Evolutionary conservation across 139 green algal species (phyloP), one percentile per base, ranked within the genome.

Genomic region (Tetradesmus obliquus): DNA sequence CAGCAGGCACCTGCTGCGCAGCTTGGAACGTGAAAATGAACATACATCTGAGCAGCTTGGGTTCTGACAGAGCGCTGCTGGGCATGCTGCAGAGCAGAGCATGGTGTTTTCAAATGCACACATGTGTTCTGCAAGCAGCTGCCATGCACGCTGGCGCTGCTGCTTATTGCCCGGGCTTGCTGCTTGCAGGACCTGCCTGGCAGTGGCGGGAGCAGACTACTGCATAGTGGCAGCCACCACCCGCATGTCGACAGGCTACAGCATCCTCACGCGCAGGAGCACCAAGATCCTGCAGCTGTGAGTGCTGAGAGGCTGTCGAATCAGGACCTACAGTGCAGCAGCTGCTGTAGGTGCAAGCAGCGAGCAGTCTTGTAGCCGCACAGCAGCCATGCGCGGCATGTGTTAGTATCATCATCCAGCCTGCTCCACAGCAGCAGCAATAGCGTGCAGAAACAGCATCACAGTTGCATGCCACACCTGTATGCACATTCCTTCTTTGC

Each of bases 171-270:
- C 24, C 13, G 71, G 6, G 76, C 20, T 51, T 53, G n/a, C 8
- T 82, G 76, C 76, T 57, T 80, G 95, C 92, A 98, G 98, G 85
- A 99, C 97, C 0, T 94, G 95, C 17, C 93, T 99, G 22, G 98
- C 98, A 9, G 97, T 99, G 1, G 98, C 98, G 9, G 98, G 98
- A 0, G 93, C 97, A 57, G 97, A 99, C 90, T 99, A 99, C 95
- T 99, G 97, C 94, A 97, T 99, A 20, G 95, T 99, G 1, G 98
- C 98, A 19, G 97, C 93, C 12, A 98, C 96, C 94, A 99, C 97
- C 0, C 96, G 98, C 17, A 95, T 99, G 90, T 99, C 97, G 0
- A 99, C 97, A 0, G 98, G 98, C n/a, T 99, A 97, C 95, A 97
- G 90, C 92, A 99, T 99, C 88, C 91, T 99, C 1, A 99, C 97